Percentiles rank a stretch among this genome's conserved stretches.
phyloP scores from a whole-genome alignment of 2,329 filamentous ascomycete genomes.

The Clonostachys chloroleuca region DNA sequence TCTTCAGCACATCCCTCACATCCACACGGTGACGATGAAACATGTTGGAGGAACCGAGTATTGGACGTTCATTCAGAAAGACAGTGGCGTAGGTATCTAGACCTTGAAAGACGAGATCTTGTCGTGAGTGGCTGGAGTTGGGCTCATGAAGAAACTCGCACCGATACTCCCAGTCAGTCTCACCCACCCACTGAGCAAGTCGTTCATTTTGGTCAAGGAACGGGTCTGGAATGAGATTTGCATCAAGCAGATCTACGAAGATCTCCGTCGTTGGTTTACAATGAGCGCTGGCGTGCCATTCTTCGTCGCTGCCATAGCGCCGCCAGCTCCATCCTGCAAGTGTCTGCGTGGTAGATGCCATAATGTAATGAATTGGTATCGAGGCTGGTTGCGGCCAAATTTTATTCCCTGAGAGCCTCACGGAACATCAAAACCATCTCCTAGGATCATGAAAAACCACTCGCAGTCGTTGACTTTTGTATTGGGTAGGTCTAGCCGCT shows the following conservation, averaged over 20 bases:
- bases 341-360: slow-evolving; percentile 1
- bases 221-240: slow-evolving; percentile 40
- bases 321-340: neutral
- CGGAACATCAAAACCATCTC: no score
- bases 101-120: slow-evolving; percentile 42
- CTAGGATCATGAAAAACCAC: no score
- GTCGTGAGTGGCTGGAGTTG: neutral
- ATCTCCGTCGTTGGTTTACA: neutral
- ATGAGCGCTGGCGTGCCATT: slow-evolving; percentile 1
- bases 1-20: slow-evolving; percentile 22
- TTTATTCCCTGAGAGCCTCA: no score
- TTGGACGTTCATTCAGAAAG: slow-evolving; percentile 37
- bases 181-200: slow-evolving; percentile 51
- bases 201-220: slow-evolving; percentile 56
- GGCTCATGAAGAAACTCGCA: slow-evolving; percentile 21
- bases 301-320: neutral
- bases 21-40: slow-evolving; percentile 45
- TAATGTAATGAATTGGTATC: neutral
- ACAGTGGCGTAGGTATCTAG: slow-evolving; percentile 51
- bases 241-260: neutral
- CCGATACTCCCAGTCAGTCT: slow-evolving; percentile 54
- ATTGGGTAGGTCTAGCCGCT: no score
- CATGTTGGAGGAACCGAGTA: slow-evolving; percentile 49
- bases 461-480: no score
- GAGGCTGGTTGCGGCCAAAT: no score